phyloP scores from a whole-genome alignment of 2,329 filamentous ascomycete genomes.

The Colletotrichum orbiculare region DNA sequence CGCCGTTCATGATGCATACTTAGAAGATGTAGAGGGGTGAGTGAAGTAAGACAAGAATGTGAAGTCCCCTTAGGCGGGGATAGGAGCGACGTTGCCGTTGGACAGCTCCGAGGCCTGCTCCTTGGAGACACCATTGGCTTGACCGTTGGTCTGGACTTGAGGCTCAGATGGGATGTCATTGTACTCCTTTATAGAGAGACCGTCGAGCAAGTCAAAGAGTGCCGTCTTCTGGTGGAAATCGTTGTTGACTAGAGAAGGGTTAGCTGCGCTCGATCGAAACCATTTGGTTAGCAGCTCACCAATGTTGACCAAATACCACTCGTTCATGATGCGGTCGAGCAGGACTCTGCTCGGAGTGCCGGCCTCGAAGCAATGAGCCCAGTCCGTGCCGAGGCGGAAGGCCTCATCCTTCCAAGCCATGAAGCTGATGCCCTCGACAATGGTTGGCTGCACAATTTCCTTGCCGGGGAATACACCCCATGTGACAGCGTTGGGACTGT shows the following conservation, averaged over 20 bases:
- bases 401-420: slow-evolving; percentile 99
- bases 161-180: slow-evolving; percentile 58
- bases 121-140: slow-evolving; percentile 34
- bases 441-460: slow-evolving; percentile 99
- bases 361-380: slow-evolving; percentile 89
- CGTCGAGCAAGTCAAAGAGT: slow-evolving; percentile 89
- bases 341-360: slow-evolving; percentile 81
- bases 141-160: slow-evolving; percentile 43
- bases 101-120: slow-evolving; percentile 36
- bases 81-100: slow-evolving; percentile 34
- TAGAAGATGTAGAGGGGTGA: slow-evolving; percentile 39
- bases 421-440: slow-evolving; percentile 97
- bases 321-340: slow-evolving; percentile 85
- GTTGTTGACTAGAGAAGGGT: slow-evolving; percentile 80
- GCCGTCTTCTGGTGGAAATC: slow-evolving; percentile 89
- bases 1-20: slow-evolving; percentile 38
- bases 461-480: slow-evolving; percentile 99
- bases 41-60: slow-evolving; percentile 37
- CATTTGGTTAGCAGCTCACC: slow-evolving; percentile 64
- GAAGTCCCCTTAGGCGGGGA: slow-evolving; percentile 35
- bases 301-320: slow-evolving; percentile 96
- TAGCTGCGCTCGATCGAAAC: slow-evolving; percentile 4
- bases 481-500: slow-evolving; percentile 96
- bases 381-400: slow-evolving; percentile 90
- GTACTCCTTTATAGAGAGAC: slow-evolving; percentile 71